Evolutionary conservation across 2,329 filamentous ascomycete species (phyloP), one percentile per base, ranked within the genome.

Genomic region (Xenosphaeropsis pyriputrescens): DNA sequence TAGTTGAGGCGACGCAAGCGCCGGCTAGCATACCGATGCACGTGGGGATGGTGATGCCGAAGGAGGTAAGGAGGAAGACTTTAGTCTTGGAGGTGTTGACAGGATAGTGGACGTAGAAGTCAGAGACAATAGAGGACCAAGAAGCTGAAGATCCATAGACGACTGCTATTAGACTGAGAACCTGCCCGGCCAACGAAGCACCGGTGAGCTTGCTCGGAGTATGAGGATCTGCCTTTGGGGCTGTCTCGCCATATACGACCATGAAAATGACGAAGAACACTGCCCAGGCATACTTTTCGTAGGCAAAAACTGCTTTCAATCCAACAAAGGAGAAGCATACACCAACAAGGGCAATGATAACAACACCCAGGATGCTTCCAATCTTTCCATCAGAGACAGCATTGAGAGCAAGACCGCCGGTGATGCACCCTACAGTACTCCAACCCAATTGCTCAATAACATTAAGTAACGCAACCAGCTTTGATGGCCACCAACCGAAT

Each of bases 401-500:
- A 9, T 40, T 38, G 15, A 49, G 40, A 6, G 44, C 44, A 11
- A 42, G 41, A 9, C 47, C 47, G 9, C 46, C 46, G 3, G 44
- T 45, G 35, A 49, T 48, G 18, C 41, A 41, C 16, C 45, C 42
- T n/a, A 51, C 48, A 3, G 47, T 40, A 5, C 42, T 39, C 46
- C 46, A 51, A 12, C 49, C 49, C 2, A 50, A 29, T 33, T 47
- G 43, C 16, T 43, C 43, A 18, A 55, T 39, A 9, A 53, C 49
- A 29, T 60, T 60, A 14, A 59, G 46, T 14, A 52, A 58, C 41
- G 65, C 65, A 39, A 69, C 60, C 30, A 69, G 46, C 47, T 66
- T 67, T 40, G 59, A 61, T 1, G 66, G 67, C 56, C 61, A 70
- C 59, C 61, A 70, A 17, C 67, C 66, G 32, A 70, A 60, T 26